These are phyloP conservation scores for Nicotiana undulata DNA, from an alignment of 257 asterid genomes.

Conservation along the genomic window DNA sequence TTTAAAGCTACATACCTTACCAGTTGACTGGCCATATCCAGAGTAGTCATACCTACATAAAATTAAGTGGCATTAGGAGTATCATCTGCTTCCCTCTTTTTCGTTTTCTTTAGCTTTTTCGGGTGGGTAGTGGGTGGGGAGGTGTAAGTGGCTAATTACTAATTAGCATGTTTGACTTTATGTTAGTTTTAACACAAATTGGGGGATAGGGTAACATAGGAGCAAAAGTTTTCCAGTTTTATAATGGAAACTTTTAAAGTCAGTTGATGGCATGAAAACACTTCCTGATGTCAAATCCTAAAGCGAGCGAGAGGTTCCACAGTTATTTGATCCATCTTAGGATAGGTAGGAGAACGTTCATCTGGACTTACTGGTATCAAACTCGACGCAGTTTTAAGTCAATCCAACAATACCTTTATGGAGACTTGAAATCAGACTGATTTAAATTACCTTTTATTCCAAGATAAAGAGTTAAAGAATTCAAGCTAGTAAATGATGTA, in stretches of 20 bases:
- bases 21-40: conserved; percentile 94
- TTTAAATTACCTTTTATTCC: background rate
- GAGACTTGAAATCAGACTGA: background rate
- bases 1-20: conserved; percentile 47
- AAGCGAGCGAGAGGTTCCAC: background rate
- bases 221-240: background rate
- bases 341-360: background rate
- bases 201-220: background rate
- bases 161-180: background rate
- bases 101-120: background rate
- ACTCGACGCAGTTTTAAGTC: background rate
- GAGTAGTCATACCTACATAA: conserved; percentile 83
- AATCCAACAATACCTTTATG: background rate
- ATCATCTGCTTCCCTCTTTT: background rate
- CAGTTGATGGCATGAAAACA: background rate
- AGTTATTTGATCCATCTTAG: background rate
- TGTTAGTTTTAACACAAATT: background rate
- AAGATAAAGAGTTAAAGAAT: background rate
- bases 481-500: background rate
- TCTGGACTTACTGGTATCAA: background rate
- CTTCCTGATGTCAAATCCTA: background rate
- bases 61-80: conserved; percentile 17
- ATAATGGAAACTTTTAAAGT: background rate
- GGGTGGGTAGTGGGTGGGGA: background rate
- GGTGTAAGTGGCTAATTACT: background rate